Evolutionary conservation across 2,329 filamentous ascomycete species (phyloP).

Genomic region (Fusarium coffeatum): DNA sequence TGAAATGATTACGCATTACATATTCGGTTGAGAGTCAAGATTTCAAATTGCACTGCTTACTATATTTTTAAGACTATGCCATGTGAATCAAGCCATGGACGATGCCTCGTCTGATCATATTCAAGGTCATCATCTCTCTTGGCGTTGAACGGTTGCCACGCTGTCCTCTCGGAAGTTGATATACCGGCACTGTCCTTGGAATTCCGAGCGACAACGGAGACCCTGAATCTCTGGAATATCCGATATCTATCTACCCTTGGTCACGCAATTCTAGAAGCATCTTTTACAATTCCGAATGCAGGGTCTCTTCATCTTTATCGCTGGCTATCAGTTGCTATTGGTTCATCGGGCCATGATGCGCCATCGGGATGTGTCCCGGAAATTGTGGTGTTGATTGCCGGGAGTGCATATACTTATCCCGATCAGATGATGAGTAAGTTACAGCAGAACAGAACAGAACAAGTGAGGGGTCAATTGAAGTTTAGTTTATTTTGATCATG

Average conservation of each 20-base stretch:
- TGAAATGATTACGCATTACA: neutral
- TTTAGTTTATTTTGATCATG: neutral
- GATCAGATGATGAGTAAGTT: conserved; percentile 36
- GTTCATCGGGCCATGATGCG: neutral
- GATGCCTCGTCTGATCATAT: neutral
- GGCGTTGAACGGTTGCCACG: neutral
- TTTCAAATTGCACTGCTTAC: neutral
- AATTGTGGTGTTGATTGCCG: conserved; percentile 7
- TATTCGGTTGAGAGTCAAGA: neutral
- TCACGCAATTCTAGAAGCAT: conserved; percentile 6
- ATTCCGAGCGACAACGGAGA: neutral
- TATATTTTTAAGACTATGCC: neutral
- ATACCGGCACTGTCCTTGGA: neutral
- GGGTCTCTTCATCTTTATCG: conserved; percentile 1
- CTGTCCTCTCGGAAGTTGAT: neutral
- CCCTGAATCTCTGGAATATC: neutral
- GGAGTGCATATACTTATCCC: conserved; percentile 15
- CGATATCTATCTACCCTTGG: neutral
- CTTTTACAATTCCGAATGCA: conserved; percentile 3
- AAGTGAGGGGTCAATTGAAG: conserved; percentile 6
- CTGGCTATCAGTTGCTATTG: neutral
- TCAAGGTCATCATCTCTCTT: neutral
- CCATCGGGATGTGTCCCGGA: conserved; percentile 27
- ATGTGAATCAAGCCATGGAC: neutral
- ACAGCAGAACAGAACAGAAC: neutral